Conservation (phyloP, 202 grass and related monocot species). For the Bolboschoenoplectus hybrid region DNA sequence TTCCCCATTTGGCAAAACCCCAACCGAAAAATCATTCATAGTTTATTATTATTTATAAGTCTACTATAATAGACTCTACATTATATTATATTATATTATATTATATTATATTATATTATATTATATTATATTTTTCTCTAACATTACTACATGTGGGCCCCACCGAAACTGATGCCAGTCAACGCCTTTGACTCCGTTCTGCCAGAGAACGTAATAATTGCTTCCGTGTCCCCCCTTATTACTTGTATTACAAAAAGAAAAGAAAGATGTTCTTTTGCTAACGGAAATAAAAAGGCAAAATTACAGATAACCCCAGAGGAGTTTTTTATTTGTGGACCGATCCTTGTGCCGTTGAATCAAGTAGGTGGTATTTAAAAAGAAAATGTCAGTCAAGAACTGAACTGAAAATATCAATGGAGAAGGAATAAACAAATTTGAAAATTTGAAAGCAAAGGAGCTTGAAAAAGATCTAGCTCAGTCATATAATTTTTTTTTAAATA, state of each 20-base stretch:
- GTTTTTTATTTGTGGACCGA: too few relatives aligned
- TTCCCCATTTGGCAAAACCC: slow-evolving; percentile 44
- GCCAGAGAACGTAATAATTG: slow-evolving; percentile 19
- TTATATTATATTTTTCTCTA: too few relatives aligned
- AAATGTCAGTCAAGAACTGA: neutral
- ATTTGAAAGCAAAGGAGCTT: neutral
- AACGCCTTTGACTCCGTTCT: slow-evolving; percentile 41
- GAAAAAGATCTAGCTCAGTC: too few relatives aligned
- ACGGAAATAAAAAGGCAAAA: too few relatives aligned
- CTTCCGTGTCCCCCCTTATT: neutral
- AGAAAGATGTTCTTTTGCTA: too few relatives aligned
- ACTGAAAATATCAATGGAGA: neutral
- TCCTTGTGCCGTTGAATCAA: too few relatives aligned
- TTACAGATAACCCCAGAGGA: too few relatives aligned
- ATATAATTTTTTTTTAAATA: too few relatives aligned
- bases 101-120: too few relatives aligned
- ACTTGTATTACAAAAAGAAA: too few relatives aligned
- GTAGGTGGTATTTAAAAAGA: too few relatives aligned
- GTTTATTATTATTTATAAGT: neutral
- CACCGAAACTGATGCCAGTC: slow-evolving; percentile 22
- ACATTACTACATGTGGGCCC: neutral
- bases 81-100: too few relatives aligned
- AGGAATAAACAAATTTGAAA: neutral
- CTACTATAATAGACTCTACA: neutral
- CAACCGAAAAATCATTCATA: neutral